A percentile compares a stretch with the other conserved stretches of the same genome.
phyloP scores from a whole-genome alignment of 2,329 filamentous ascomycete genomes.

The Penicillium sp. region DNA sequence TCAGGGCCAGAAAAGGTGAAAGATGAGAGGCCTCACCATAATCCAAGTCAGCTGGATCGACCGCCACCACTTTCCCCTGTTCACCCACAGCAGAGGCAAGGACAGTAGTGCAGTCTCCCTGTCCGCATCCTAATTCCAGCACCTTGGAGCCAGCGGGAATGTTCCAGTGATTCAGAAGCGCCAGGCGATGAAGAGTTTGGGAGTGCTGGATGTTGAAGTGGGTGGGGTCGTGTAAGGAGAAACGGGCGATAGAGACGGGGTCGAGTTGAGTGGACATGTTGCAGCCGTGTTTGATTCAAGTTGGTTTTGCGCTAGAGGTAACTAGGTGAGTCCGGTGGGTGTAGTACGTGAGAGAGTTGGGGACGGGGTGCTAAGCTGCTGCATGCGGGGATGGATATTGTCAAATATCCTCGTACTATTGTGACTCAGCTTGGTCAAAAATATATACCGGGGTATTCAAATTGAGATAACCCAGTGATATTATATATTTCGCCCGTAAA shows the following conservation, averaged over 20 bases:
- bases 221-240: background rate
- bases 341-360: too few species aligned
- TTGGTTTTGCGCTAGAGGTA: too few species aligned
- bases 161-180: background rate
- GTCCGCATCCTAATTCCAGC: conserved; percentile 8
- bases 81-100: conserved; percentile 5
- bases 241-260: background rate
- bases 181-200: background rate
- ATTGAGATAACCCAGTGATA: too few species aligned
- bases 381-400: too few species aligned
- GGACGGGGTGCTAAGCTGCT: too few species aligned
- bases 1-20: background rate
- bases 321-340: too few species aligned
- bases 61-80: conserved; percentile 1
- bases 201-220: background rate
- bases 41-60: conserved; percentile 7
- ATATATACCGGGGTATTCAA: too few species aligned
- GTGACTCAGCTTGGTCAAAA: too few species aligned
- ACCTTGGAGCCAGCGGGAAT: conserved; percentile 7
- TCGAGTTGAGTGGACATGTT: background rate
- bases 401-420: too few species aligned
- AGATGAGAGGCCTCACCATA: background rate
- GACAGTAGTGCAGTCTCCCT: conserved; percentile 7
- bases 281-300: too few species aligned
- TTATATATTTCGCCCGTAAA: too few species aligned